Evolutionary conservation across 2,329 filamentous ascomycete species (phyloP).

Genomic region (Cytospora schulzeri): DNA sequence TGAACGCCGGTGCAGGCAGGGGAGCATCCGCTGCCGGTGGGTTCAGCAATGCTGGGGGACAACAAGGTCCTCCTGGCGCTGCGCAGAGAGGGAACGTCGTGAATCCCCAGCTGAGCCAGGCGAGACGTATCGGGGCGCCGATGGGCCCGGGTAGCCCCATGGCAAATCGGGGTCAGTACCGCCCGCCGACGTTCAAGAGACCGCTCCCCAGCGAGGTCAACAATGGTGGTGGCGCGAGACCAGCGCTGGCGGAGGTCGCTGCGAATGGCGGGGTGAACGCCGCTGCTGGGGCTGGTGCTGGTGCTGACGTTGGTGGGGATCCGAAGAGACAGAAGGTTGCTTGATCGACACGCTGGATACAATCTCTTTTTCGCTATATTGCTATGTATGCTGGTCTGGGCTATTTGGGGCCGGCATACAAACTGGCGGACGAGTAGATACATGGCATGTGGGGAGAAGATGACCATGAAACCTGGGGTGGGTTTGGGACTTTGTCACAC

Average conservation of each 20-base stretch:
- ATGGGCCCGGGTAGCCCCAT: conserved; percentile 57
- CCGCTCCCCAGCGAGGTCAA: conserved; percentile 40
- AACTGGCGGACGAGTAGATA: neutral
- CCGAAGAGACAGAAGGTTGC: conserved; percentile 54
- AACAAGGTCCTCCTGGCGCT: conserved; percentile 10
- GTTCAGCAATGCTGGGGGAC: conserved; percentile 1
- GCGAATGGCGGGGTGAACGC: conserved; percentile 42
- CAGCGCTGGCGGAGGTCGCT: conserved; percentile 55
- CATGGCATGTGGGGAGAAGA: neutral
- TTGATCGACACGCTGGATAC: neutral
- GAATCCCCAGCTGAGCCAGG: conserved; percentile 57
- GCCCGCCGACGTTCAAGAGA: conserved; percentile 61
- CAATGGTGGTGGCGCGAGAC: conserved; percentile 36
- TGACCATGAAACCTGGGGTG: neutral
- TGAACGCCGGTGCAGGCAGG: conserved; percentile 18
- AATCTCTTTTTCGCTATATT: neutral
- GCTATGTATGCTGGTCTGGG: neutral
- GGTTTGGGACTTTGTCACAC: neutral
- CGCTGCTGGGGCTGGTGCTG: conserved; percentile 30
- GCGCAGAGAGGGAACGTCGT: conserved; percentile 44
- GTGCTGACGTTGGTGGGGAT: conserved; percentile 44
- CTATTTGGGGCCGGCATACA: neutral
- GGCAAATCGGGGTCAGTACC: conserved; percentile 60
- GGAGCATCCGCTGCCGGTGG: conserved; percentile 22
- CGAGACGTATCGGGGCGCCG: conserved; percentile 62